Conservation (phyloP, 23 red algal genomes). For the Porphyridium purpureum region DNA sequence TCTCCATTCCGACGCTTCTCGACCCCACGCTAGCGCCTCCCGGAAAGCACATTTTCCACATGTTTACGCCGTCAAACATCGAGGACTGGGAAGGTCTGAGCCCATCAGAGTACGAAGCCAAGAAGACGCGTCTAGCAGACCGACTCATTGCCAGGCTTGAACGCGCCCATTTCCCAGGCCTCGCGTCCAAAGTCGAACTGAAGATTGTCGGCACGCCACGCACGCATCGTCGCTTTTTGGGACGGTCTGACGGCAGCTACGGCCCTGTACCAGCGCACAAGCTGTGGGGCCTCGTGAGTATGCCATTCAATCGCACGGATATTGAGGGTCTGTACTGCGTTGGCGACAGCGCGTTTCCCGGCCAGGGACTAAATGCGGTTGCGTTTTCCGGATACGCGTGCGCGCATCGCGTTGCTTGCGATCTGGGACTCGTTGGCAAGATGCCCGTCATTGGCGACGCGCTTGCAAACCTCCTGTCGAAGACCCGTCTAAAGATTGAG, state of each 20-base stretch:
- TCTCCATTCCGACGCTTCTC: constrained; percentile 94
- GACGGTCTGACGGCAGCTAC: constrained; percentile 70
- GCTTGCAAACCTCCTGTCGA: too few species aligned
- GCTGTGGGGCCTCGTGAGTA: constrained; percentile 53
- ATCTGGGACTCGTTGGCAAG: constrained; percentile 22
- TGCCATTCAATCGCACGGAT: constrained; percentile 86
- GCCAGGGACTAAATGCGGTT: constrained; percentile 89
- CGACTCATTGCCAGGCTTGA: constrained; percentile 29
- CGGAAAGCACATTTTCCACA: constrained; percentile 85
- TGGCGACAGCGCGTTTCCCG: constrained; percentile 83
- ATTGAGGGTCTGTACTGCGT: constrained; percentile 76
- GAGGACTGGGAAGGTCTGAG: constrained; percentile 56
- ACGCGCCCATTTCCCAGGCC: constrained; percentile 21
- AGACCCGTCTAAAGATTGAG: too few species aligned
- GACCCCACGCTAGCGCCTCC: constrained; percentile 67
- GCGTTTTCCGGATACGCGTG: constrained; percentile 82
- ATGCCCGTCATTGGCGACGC: constrained; percentile 35
- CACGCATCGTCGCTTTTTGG: constrained; percentile 85
- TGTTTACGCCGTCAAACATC: constrained; percentile 85
- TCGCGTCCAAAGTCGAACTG: constrained; percentile 40
- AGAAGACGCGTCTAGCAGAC: constrained; percentile 27
- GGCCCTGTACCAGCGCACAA: constrained; percentile 43
- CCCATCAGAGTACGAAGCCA: constrained; percentile 20
- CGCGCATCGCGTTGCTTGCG: constrained; percentile 73
- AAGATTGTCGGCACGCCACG: constrained; percentile 47